These are phyloP conservation scores for Mycena sp. DNA, from an alignment of 1,284 basidiomycete species.

Conservation along the genomic window DNA sequence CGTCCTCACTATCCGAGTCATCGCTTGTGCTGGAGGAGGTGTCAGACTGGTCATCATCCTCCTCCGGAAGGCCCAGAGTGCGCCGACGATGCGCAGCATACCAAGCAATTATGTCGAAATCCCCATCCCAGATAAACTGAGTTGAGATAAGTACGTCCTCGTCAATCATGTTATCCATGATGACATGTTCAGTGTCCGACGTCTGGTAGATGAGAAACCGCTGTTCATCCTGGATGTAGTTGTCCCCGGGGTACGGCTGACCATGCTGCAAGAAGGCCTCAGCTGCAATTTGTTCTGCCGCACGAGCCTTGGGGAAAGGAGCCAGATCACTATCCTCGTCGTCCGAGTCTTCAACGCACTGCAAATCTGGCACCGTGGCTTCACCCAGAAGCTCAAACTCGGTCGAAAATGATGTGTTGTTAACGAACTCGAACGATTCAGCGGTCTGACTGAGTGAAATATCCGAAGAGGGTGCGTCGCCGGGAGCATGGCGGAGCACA, in stretches of 20 bases:
- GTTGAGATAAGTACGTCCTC: background rate
- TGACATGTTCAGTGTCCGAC: conserved; percentile 4
- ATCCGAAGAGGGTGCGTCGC: background rate
- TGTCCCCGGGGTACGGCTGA: conserved; percentile 10
- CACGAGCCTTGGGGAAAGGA: background rate
- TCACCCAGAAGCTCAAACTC: background rate
- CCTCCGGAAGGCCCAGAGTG: background rate
- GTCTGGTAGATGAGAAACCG: conserved; percentile 7
- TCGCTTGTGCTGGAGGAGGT: background rate
- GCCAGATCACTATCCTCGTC: background rate
- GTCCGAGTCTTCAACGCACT: background rate
- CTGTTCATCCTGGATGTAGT: background rate
- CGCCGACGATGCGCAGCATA: background rate
- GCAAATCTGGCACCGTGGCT: background rate
- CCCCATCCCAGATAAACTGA: background rate
- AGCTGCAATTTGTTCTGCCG: background rate
- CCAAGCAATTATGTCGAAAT: background rate
- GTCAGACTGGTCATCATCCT: background rate
- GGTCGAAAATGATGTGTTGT: background rate
- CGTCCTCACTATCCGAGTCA: background rate
- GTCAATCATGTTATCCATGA: conserved; percentile 3
- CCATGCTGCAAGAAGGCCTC: background rate
- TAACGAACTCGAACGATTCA: background rate
- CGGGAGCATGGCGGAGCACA: background rate
- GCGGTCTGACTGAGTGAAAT: background rate